These are phyloP conservation scores for Annulohypoxylon maeteangense DNA, from an alignment of 495 filamentous ascomycete species.

Conservation along the genomic window DNA sequence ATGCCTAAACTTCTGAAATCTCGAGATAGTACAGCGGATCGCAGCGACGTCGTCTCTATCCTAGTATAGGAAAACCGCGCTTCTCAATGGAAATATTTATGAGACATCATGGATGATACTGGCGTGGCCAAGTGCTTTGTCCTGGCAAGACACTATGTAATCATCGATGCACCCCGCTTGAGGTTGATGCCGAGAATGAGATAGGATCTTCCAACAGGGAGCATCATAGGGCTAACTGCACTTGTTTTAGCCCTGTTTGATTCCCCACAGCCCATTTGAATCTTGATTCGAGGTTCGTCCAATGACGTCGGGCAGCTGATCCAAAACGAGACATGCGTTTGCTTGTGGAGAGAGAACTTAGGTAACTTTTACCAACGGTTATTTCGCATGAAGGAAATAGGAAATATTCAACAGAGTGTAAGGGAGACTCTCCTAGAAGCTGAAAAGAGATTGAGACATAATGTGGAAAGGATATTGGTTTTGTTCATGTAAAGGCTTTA, in stretches of 20 bases:
- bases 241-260: conserved; percentile 26
- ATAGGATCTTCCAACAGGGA: conserved; percentile 20
- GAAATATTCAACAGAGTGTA: neutral
- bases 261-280: conserved; percentile 19
- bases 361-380: neutral
- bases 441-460: neutral
- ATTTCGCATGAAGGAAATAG: neutral
- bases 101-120: neutral
- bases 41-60: neutral
- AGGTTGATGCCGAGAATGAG: conserved; percentile 12
- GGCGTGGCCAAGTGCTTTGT: neutral
- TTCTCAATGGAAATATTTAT: neutral
- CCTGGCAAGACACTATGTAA: neutral
- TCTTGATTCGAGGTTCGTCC: conserved; percentile 24
- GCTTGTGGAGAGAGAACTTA: conserved; percentile 9
- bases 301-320: conserved; percentile 36
- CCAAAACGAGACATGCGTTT: conserved; percentile 33
- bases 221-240: conserved; percentile 25
- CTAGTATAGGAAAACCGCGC: neutral
- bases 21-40: neutral
- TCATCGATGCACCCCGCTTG: conserved; percentile 29
- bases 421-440: neutral
- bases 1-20: neutral
- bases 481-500: neutral
- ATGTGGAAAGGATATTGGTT: neutral